Conservation (phyloP, 208 protist species). For the Naegleria lovaniensis region DNA sequence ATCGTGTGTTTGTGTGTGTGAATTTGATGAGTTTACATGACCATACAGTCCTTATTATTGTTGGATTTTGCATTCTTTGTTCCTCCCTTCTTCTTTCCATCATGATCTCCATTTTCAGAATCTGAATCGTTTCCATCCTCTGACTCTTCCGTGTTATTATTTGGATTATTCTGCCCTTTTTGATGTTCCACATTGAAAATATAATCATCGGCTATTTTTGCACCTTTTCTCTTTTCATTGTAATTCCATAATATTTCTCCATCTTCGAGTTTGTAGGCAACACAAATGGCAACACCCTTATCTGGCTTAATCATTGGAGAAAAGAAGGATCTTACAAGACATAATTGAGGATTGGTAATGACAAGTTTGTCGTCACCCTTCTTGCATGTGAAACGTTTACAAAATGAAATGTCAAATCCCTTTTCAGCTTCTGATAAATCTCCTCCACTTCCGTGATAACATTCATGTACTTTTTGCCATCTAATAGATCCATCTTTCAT, state of each 20-base stretch:
- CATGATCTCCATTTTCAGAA: neutral
- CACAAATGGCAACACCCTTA: neutral
- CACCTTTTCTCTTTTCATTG: constrained; percentile 22
- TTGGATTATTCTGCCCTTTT: no score
- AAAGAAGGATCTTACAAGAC: neutral
- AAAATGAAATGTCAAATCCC: neutral
- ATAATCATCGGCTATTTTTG: neutral
- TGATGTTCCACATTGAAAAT: neutral
- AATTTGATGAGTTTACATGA: neutral
- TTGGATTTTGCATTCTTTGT: neutral
- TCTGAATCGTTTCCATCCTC: neutral
- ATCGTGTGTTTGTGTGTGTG: no score
- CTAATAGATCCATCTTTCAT: neutral
- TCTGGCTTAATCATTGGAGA: neutral
- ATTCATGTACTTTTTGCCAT: neutral
- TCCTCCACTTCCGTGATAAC: neutral
- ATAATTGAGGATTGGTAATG: neutral
- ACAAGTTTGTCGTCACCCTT: neutral
- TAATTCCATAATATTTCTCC: neutral
- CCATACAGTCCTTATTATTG: neutral
- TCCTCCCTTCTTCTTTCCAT: neutral
- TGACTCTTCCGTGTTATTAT: no score
- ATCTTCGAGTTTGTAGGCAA: neutral
- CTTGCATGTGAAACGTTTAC: neutral
- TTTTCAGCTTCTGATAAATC: constrained; percentile 4